phyloP scores from a whole-genome alignment of 2,329 filamentous ascomycete species.

The Aspergillus eucalypticola region DNA sequence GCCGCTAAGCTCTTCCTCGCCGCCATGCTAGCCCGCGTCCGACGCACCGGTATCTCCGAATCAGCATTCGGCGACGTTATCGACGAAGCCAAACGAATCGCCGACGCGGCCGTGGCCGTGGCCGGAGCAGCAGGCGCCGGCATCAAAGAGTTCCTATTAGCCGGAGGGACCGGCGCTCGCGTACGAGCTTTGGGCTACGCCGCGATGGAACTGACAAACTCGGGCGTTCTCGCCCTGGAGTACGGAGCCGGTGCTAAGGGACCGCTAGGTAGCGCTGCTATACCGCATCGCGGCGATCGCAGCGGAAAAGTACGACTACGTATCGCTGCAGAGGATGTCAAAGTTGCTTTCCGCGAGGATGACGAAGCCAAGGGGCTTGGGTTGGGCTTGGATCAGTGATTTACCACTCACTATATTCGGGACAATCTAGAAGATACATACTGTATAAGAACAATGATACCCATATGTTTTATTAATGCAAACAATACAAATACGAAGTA shows the following conservation, averaged over 20 bases:
- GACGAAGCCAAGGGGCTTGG: conserved; percentile 80
- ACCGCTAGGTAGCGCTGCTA: conserved; percentile 42
- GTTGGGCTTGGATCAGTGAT: conserved; percentile 49
- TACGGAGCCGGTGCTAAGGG: conserved; percentile 31
- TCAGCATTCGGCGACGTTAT: conserved; percentile 85
- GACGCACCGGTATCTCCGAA: conserved; percentile 82
- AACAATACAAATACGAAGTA: neutral
- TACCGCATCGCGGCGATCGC: conserved; percentile 70
- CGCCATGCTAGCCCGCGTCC: conserved; percentile 74
- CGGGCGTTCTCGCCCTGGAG: conserved; percentile 84
- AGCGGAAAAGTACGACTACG: conserved; percentile 84
- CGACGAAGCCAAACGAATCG: conserved; percentile 76
- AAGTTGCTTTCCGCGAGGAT: conserved; percentile 84
- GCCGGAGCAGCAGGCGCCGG: conserved; percentile 56
- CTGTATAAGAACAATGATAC: conserved; percentile 12
- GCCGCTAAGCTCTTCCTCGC: conserved; percentile 82
- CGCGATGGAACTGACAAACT: conserved; percentile 79
- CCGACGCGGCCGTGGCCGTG: conserved; percentile 43
- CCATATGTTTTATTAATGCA: conserved; percentile 3
- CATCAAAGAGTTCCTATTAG: conserved; percentile 63
- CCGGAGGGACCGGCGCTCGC: conserved; percentile 44
- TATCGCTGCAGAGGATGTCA: conserved; percentile 87
- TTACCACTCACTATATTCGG: neutral
- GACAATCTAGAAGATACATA: neutral
- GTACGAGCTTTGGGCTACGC: conserved; percentile 67